Conservation (phyloP, 2,329 filamentous ascomycete genomes). For the Bipolaris cookei region DNA sequence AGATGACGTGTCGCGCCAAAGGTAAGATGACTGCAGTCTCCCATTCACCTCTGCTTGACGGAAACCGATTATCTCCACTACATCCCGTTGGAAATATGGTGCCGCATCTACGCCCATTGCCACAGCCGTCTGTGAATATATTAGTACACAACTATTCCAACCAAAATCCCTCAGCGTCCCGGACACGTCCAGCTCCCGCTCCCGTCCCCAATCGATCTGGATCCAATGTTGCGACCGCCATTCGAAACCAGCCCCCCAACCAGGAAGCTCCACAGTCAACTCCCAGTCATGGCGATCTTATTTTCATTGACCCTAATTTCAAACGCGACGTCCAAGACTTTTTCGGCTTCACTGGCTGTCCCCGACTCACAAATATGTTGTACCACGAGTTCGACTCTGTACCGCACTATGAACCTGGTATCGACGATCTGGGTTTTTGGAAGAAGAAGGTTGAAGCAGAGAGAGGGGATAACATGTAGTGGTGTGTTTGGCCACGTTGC, state of each 20-base stretch:
- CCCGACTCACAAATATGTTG: background rate
- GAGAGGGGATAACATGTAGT: no score
- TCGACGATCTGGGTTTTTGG: background rate
- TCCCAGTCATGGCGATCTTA: slow-evolving; percentile 72
- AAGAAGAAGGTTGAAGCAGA: no score
- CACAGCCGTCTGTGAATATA: background rate
- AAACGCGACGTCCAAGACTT: slow-evolving; percentile 11
- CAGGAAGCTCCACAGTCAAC: slow-evolving; percentile 52
- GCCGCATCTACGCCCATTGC: background rate
- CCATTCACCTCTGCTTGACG: slow-evolving; percentile 69
- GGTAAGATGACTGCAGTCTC: slow-evolving; percentile 49
- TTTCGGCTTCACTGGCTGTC: slow-evolving; percentile 6
- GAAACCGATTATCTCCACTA: background rate
- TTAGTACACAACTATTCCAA: background rate
- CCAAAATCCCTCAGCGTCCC: background rate
- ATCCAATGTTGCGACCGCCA: background rate
- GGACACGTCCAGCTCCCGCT: background rate
- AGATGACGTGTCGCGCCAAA: slow-evolving; percentile 74
- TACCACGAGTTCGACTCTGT: background rate
- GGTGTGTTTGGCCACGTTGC: no score
- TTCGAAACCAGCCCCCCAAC: background rate
- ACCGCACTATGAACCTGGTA: background rate
- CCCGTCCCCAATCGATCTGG: background rate
- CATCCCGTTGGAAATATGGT: background rate
- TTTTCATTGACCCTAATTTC: slow-evolving; percentile 19